Percentiles rank a stretch among this genome's conserved stretches.
phyloP scores from a whole-genome alignment of 805 yeast genomes.

The Komagataella ulmi region DNA sequence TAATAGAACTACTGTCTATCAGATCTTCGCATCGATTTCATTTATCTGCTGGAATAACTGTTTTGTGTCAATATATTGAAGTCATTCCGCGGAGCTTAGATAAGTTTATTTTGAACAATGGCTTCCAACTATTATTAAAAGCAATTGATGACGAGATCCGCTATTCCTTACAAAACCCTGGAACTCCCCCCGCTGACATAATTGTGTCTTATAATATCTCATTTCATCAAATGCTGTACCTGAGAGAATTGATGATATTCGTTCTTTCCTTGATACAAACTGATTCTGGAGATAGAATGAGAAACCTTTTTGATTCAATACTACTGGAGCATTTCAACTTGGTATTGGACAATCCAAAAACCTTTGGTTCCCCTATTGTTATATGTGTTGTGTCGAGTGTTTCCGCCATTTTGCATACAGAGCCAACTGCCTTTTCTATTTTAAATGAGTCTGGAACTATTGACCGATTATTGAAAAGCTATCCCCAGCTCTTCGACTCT shows the following conservation, averaged over 20 bases:
- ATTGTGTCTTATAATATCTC: slow-evolving; percentile 38
- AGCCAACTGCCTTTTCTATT: slow-evolving; percentile 79
- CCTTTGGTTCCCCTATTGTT: slow-evolving; percentile 58
- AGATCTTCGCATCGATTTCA: slow-evolving; percentile 40
- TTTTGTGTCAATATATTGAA: slow-evolving; percentile 16
- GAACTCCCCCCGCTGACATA: slow-evolving; percentile 39
- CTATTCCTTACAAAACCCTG: slow-evolving; percentile 49
- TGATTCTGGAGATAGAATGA: slow-evolving; percentile 74
- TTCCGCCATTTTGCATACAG: slow-evolving; percentile 67
- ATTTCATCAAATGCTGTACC: slow-evolving; percentile 44
- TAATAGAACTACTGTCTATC: slow-evolving; percentile 46
- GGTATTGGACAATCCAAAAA: slow-evolving; percentile 38
- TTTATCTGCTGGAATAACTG: slow-evolving; percentile 46
- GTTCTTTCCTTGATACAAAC: slow-evolving; percentile 49
- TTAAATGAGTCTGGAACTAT: slow-evolving; percentile 68
- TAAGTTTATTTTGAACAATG: slow-evolving; percentile 53
- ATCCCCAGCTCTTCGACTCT: slow-evolving; percentile 41
- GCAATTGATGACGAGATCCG: slow-evolving; percentile 51
- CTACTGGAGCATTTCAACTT: slow-evolving; percentile 47
- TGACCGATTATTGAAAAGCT: slow-evolving; percentile 46
- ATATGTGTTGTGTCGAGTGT: slow-evolving; percentile 51
- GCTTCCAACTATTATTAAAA: slow-evolving; percentile 49
- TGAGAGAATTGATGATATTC: slow-evolving; percentile 50
- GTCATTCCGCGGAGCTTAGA: slow-evolving; percentile 37
- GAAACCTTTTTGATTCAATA: slow-evolving; percentile 79